Percentiles rank a stretch among this genome's conserved stretches.
Evolutionary conservation across 139 green algal species (phyloP).

Genomic region (Picochlorum sp.): DNA sequence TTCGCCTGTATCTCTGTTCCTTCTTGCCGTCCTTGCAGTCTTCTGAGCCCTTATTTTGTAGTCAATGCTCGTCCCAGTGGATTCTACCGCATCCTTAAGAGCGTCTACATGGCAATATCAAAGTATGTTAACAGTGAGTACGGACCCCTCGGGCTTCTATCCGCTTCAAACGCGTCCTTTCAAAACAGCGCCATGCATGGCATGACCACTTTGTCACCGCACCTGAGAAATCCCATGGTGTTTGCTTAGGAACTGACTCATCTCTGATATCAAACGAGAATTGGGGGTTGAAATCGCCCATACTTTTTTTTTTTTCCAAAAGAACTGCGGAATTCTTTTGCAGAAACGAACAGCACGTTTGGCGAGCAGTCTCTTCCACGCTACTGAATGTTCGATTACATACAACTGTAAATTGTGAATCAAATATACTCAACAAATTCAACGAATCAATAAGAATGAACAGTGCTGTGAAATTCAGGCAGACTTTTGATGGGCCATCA

Average conservation of each 20-base stretch:
- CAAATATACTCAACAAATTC: no score
- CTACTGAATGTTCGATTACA: no score
- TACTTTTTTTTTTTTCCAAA: neutral
- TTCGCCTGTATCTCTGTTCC: constrained; percentile 33
- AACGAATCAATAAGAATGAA: no score
- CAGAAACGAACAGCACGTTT: no score
- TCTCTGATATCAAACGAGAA: constrained; percentile 57
- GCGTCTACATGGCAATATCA: constrained; percentile 26
- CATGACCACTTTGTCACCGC: neutral
- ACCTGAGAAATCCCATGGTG: constrained; percentile 73
- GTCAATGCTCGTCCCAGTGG: constrained; percentile 49
- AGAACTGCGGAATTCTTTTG: no score
- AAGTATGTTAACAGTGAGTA: no score
- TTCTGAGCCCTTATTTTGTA: constrained; percentile 28
- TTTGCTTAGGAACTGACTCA: constrained; percentile 30
- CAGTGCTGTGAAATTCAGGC: neutral
- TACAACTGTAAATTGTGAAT: no score
- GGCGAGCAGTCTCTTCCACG: no score
- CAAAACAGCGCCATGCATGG: neutral
- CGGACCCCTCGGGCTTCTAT: no score
- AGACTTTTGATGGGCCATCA: neutral
- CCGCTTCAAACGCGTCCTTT: neutral
- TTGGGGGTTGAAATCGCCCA: constrained; percentile 47
- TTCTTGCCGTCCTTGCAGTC: neutral
- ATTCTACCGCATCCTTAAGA: constrained; percentile 34